A percentile compares a stretch with the other conserved stretches of the same genome.
Conservation (phyloP, 2,329 filamentous ascomycete genomes). For the Beauveria rudraprayagi region DNA sequence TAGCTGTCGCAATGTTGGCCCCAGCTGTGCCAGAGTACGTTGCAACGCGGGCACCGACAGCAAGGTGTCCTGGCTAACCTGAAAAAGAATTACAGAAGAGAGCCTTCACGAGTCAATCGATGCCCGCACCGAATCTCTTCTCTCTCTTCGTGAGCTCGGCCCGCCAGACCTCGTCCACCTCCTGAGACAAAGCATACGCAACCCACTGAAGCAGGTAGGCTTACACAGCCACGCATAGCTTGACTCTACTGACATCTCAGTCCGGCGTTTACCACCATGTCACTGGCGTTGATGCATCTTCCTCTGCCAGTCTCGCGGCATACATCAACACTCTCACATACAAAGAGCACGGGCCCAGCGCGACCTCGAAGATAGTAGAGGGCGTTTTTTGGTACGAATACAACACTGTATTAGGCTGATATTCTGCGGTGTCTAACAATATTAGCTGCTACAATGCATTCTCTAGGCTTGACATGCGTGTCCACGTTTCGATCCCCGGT, state of each 20-base stretch:
- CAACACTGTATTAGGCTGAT: slow-evolving; percentile 22
- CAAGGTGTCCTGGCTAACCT: slow-evolving; percentile 4
- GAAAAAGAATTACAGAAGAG: slow-evolving; percentile 79
- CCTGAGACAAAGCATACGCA: slow-evolving; percentile 62
- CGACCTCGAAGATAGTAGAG: slow-evolving; percentile 75
- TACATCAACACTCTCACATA: slow-evolving; percentile 98
- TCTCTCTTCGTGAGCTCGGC: slow-evolving; percentile 81
- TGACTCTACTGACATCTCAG: slow-evolving; percentile 34
- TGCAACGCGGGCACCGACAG: slow-evolving; percentile 9
- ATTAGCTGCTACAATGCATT: slow-evolving; percentile 93
- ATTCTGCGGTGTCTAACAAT: not conserved
- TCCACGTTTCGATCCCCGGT: slow-evolving; percentile 93
- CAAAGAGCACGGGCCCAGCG: slow-evolving; percentile 67
- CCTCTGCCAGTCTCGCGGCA: slow-evolving; percentile 89
- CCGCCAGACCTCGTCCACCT: slow-evolving; percentile 94
- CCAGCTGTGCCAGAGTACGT: slow-evolving; percentile 70
- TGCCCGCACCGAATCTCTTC: slow-evolving; percentile 80
- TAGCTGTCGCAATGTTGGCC: slow-evolving; percentile 52
- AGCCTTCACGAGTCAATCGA: slow-evolving; percentile 86
- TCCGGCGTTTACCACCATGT: slow-evolving; percentile 96
- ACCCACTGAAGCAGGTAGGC: slow-evolving; percentile 46
- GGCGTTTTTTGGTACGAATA: slow-evolving; percentile 77
- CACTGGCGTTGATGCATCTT: slow-evolving; percentile 92
- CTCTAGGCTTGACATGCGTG: slow-evolving; percentile 94
- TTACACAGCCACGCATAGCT: not conserved